Base-by-base conservation (phyloP, 768 basidiomycete genomes). In the Lentinula lateritia region DNA sequence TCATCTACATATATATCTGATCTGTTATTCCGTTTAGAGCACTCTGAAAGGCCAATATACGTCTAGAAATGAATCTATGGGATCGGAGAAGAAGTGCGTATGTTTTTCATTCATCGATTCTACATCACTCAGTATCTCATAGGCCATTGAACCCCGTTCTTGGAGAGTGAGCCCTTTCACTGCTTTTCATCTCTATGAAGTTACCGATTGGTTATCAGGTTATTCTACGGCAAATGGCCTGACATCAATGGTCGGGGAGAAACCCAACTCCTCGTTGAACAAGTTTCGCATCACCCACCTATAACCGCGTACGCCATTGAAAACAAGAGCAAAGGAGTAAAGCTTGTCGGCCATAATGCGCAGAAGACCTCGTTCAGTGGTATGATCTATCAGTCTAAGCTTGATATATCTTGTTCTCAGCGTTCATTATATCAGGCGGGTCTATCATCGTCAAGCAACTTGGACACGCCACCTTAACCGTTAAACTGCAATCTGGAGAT, bases 31-130 rank as follows among this genome's bases (percentile, higher is more conserved):
- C 28, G 28, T 28, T 15, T 61, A 90, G 89, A 88, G 88, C 68
- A 99, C 96, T 0, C 82, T 99, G 55, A 97, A 95, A 72, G 95
- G 93, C 13, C 95, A 97, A 70, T 95, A 95, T 72, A 98, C 92
- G 45, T 93, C 93, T 16, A 80, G 95, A 53, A 98, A 98, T 68
- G 95, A 97, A 76, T 88, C 88, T 64, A 89, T 94, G 86, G 96
- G 96, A 13, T 93, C 92, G 1, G 95, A 98, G 83, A 98, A 98
- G 81, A 98, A 98, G 92, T 92, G 64, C 52, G 85, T 12, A 57
- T 23, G 16, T 23, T 34, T 9, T 34, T 45, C 3, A 15, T 4
- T 55, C 18, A 6, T 35, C 52, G 28, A 52, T 38, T 12, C 20
- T 28, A 38, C 62, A 68, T 64, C 58, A 59, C 62, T 48, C 42